A percentile compares a stretch with the other conserved stretches of the same genome.
Conservation (phyloP, 2,329 filamentous ascomycete species). For the Anthostomella pinea region DNA sequence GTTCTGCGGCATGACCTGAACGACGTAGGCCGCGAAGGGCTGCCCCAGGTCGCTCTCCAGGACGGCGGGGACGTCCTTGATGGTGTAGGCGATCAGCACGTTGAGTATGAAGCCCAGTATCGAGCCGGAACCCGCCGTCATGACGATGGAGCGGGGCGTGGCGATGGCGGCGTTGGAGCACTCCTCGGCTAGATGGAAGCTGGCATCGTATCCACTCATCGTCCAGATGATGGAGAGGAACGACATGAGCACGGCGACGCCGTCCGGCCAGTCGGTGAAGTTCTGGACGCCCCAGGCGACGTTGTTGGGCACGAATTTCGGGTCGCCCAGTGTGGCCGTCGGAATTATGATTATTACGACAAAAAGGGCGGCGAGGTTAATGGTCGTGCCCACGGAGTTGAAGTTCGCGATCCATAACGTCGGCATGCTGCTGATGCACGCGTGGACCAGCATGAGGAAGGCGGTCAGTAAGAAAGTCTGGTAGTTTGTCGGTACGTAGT, state of each 20-base stretch:
- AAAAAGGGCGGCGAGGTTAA: slow-evolving; percentile 67
- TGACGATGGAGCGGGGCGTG: slow-evolving; percentile 67
- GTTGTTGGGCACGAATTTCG: slow-evolving; percentile 41
- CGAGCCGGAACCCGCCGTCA: slow-evolving; percentile 65
- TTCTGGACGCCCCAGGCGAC: slow-evolving; percentile 67
- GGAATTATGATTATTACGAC: slow-evolving; percentile 69
- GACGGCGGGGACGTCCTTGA: slow-evolving; percentile 58
- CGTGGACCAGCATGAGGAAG: slow-evolving; percentile 66
- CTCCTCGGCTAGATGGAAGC: slow-evolving; percentile 71
- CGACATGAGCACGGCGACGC: slow-evolving; percentile 66
- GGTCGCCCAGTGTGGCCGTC: slow-evolving; percentile 48
- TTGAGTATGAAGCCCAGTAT: slow-evolving; percentile 72
- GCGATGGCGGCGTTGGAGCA: slow-evolving; percentile 71
- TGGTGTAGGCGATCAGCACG: slow-evolving; percentile 69
- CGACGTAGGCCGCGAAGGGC: slow-evolving; percentile 67
- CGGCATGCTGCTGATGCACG: slow-evolving; percentile 65
- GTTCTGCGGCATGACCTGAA: slow-evolving; percentile 61
- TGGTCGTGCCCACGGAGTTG: slow-evolving; percentile 66
- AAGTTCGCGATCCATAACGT: slow-evolving; percentile 68
- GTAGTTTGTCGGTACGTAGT: slow-evolving; percentile 62
- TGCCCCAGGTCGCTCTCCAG: slow-evolving; percentile 61
- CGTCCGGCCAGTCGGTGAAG: slow-evolving; percentile 64
- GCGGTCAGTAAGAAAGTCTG: slow-evolving; percentile 67
- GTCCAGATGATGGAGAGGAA: slow-evolving; percentile 46
- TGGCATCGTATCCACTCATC: slow-evolving; percentile 32